These are phyloP conservation scores for Leccinum subgranulosum DNA, from an alignment of 768 basidiomycete genomes.

Conservation along the genomic window DNA sequence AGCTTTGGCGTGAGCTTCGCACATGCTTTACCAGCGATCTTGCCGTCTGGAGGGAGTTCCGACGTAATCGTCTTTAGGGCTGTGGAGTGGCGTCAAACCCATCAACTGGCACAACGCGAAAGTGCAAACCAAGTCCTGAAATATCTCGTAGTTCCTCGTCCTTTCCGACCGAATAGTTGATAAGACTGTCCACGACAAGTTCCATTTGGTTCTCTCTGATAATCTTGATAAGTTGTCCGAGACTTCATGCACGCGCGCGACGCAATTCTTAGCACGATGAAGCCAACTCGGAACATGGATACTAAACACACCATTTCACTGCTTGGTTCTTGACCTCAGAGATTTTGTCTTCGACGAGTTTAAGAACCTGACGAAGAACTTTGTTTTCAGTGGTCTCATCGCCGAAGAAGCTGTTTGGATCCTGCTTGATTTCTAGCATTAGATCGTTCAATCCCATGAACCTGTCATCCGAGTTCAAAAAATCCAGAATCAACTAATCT, in stretches of 20 bases:
- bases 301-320: slow-evolving; percentile 75
- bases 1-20: slow-evolving; percentile 83
- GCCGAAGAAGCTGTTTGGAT: slow-evolving; percentile 69
- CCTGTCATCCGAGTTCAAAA: slow-evolving; percentile 39
- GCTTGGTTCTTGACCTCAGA: slow-evolving; percentile 98
- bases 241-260: slow-evolving; percentile 40
- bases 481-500: slow-evolving; percentile 13
- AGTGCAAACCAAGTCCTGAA: slow-evolving; percentile 72
- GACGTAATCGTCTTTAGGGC: slow-evolving; percentile 94
- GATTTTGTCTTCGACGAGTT: slow-evolving; percentile 89
- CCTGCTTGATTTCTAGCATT: slow-evolving; percentile 81
- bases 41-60: slow-evolving; percentile 81
- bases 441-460: slow-evolving; percentile 98
- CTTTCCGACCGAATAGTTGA: slow-evolving; percentile 78
- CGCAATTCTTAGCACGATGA: slow-evolving; percentile 4
- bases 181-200: slow-evolving; percentile 83
- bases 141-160: slow-evolving; percentile 96
- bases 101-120: background rate
- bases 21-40: slow-evolving; percentile 75
- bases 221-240: slow-evolving; percentile 89
- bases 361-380: slow-evolving; percentile 79
- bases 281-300: background rate
- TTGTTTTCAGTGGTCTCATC: slow-evolving; percentile 87
- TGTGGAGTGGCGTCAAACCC: slow-evolving; percentile 29
- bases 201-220: slow-evolving; percentile 81